Percentiles rank a stretch among this genome's conserved stretches.
These are phyloP conservation scores for Serendipita sp. DNA, from an alignment of 1,284 basidiomycete species.

Conservation along the genomic window DNA sequence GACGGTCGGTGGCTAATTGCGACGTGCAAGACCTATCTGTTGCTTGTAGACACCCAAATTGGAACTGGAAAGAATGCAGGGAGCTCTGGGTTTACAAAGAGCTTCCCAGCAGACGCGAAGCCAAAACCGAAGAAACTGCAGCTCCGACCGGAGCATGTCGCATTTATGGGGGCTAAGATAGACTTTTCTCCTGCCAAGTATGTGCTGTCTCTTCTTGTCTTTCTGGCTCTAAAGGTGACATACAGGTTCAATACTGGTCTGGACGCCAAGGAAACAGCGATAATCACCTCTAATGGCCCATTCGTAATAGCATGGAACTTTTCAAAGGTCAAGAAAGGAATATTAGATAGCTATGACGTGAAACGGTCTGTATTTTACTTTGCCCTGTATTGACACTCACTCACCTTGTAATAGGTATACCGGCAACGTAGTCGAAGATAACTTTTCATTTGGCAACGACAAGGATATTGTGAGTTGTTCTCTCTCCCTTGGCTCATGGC, in stretches of 20 bases:
- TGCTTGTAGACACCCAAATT: conserved; percentile 92
- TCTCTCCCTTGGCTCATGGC: not conserved
- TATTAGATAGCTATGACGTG: conserved; percentile 85
- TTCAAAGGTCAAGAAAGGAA: conserved; percentile 83
- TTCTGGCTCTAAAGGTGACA: not conserved
- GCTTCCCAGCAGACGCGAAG: conserved; percentile 89
- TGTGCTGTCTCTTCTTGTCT: conserved; percentile 13
- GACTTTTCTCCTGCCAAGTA: conserved; percentile 86
- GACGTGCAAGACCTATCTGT: conserved; percentile 87
- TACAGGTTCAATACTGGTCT: conserved; percentile 82
- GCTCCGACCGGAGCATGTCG: conserved; percentile 82
- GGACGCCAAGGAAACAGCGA: conserved; percentile 82
- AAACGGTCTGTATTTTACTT: conserved; percentile 43
- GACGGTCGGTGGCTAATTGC: conserved; percentile 93
- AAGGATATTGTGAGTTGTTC: conserved; percentile 69
- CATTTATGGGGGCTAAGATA: conserved; percentile 85
- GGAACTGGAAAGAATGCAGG: conserved; percentile 83
- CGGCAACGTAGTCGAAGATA: conserved; percentile 88
- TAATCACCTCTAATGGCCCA: conserved; percentile 91
- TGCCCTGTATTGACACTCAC: conserved; percentile 9
- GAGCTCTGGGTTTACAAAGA: conserved; percentile 80
- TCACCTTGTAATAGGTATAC: conserved; percentile 47
- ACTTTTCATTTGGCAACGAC: conserved; percentile 91
- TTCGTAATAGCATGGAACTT: conserved; percentile 97
- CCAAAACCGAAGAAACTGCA: conserved; percentile 84